Base-by-base conservation (phyloP, 1,284 basidiomycete species). In the Cystobasidium slooffiae region DNA sequence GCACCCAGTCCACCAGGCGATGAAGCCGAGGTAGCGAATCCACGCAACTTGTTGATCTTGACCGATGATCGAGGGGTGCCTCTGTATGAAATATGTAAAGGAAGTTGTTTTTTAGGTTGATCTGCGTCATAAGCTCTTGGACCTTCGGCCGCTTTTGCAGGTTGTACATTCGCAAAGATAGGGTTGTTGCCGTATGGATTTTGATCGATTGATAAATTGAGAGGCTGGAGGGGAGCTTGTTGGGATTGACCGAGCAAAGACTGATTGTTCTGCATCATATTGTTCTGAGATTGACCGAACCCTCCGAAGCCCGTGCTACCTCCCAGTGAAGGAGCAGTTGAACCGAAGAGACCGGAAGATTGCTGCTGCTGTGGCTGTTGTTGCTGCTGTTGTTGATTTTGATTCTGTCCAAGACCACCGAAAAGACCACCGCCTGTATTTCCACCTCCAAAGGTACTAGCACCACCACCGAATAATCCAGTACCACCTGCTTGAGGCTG, bases 151-250 rank as follows among this genome's bases (percentile, higher is more conserved):
- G 80, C n/a, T 76, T 31, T 66, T 79, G 78, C 64, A 78, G 80
- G 37, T 77, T n/a, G 72, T 72, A 47, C 75, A 77, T 75, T 79
- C 65, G 68, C 63, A 77, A 88, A 87, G 52, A 88, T 81, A 18
- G 84, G 84, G 80, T 92, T 94, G 74, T 88, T 87, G 53, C 91
- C 91, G 81, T 98, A 94, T 0, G 96, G 94, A 79, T 87, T 86
- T 81, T 94, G 90, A 61, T 91, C 90, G 80, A 77, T 73, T 16
- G 72, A 75, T 7, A 68, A 53, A 20, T 66, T 59, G 31, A 76
- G 72, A 14, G 70, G 51, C 22, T 75, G 76, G 16, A 65, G 24
- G 43, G 78, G 77, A 39, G 58, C 65, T 55, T 75, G 76, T 53
- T 72, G 76, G 10, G 49, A 74, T 47, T 78, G 74, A 59, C 76